phyloP scores from a whole-genome alignment of 2,329 filamentous ascomycete species.

The Fusarium stilboides region DNA sequence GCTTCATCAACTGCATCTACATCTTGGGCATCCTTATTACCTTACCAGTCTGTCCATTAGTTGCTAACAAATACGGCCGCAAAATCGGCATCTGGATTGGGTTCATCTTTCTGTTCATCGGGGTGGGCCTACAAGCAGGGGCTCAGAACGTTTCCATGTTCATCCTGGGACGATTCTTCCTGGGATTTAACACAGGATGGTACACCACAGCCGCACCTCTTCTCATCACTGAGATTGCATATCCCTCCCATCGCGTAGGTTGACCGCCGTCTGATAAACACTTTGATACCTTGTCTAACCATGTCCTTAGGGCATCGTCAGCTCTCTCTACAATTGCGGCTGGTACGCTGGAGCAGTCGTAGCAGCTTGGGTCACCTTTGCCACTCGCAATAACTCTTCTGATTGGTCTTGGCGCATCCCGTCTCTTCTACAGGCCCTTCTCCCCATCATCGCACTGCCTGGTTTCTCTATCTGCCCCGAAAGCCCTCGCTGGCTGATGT shows the following conservation, averaged over 20 bases:
- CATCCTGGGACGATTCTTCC: slow-evolving; percentile 20
- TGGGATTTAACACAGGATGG: slow-evolving; percentile 13
- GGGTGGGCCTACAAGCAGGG: slow-evolving; percentile 23
- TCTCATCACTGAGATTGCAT: slow-evolving; percentile 23
- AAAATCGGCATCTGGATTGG: slow-evolving; percentile 6
- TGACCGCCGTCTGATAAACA: no score
- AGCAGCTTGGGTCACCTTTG: slow-evolving; percentile 22
- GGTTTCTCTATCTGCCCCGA: slow-evolving; percentile 18
- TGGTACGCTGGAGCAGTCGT: slow-evolving; percentile 22
- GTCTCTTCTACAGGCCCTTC: slow-evolving; percentile 14
- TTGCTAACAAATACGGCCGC: slow-evolving; percentile 20
- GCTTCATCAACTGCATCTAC: no score
- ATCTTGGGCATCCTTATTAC: no score
- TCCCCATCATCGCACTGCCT: slow-evolving; percentile 8
- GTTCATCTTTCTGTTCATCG: slow-evolving; percentile 19
- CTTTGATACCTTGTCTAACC: no score
- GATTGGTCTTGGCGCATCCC: slow-evolving; percentile 24
- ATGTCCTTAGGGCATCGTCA: no score
- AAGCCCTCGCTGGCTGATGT: slow-evolving; percentile 19
- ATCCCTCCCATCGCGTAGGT: slow-evolving; percentile 21
- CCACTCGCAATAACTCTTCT: slow-evolving; percentile 21
- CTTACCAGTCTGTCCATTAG: no score
- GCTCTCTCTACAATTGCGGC: slow-evolving; percentile 28
- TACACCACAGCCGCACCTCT: slow-evolving; percentile 25
- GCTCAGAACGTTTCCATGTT: slow-evolving; percentile 25